A percentile compares a stretch with the other conserved stretches of the same genome.
These are phyloP conservation scores for Hymenotorrendiella dingleyae DNA, from an alignment of 2,329 filamentous ascomycete genomes.

Conservation along the genomic window DNA sequence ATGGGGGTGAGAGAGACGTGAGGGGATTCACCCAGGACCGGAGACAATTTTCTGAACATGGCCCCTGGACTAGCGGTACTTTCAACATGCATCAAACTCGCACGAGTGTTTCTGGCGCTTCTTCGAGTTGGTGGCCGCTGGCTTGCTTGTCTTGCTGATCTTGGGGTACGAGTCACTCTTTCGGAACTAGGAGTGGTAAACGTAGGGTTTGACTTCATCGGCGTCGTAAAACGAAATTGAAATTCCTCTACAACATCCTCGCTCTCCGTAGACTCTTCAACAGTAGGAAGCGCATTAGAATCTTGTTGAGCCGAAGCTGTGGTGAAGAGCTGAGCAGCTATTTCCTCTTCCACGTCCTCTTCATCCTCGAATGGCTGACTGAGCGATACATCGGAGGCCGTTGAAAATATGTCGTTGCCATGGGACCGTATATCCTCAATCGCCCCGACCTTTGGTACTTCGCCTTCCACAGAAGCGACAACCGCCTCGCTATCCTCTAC, in stretches of 20 bases:
- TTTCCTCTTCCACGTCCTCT: neutral
- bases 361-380: neutral
- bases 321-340: neutral
- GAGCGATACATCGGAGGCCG: neutral
- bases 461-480: too few species aligned
- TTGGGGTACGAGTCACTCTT: neutral
- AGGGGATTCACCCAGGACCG: too few species aligned
- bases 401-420: too few species aligned
- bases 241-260: neutral
- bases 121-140: constrained; percentile 3
- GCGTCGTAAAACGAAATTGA: too few species aligned
- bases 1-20: too few species aligned
- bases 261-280: neutral
- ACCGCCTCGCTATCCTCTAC: too few species aligned
- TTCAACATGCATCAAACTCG: constrained; percentile 8
- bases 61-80: constrained; percentile 1
- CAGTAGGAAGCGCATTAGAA: neutral
- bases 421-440: too few species aligned
- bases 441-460: too few species aligned
- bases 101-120: constrained; percentile 10
- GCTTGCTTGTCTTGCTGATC: neutral
- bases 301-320: neutral
- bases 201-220: too few species aligned
- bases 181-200: neutral
- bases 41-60: too few species aligned